Base-by-base conservation (phyloP, 257 asterid genomes). In the Voacanga thouarsii region DNA sequence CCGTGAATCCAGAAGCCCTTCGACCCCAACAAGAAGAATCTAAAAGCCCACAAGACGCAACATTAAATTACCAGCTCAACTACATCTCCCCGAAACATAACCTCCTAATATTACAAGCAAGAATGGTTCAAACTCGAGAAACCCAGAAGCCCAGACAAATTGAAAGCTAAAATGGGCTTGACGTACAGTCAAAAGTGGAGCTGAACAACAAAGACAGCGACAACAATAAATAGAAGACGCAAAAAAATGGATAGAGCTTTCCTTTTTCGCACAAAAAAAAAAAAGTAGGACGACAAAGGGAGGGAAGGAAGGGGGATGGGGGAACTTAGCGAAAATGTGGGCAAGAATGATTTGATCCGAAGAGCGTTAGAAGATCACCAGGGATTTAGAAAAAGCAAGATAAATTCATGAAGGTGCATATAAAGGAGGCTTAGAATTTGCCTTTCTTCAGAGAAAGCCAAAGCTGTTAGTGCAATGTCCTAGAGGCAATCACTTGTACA, bases 321-420 rank as follows among this genome's bases (percentile, higher is more conserved):
- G 10, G 50, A 63, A 72, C 79, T 72, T 60, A 80, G 51, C 44
- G 67, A 74, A 8, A 44, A 28, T 44, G 63, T 5, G 51, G 76
- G 45, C 7, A n/a, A 39, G 67, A 24, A 55, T 51, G 82, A 68
- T 56, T 76, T 72, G 81, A 85, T 79, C 81, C 66, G 71, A 72
- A 74, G 72, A 79, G 81, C 60, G 70, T 53, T 28, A 72, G 71
- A 65, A 81, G 80, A 79, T 78, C 82, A 82, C 85, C 89, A 79
- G 81, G 59, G 80, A 82, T 80, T 70, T 78, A 78, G 83, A 70
- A 63, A 49, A 23, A 66, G 50, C 61, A 59, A 67, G 14, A n/a
- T 12, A 70, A 7, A 0, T n/a, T n/a, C n/a, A n/a, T n/a, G n/a
- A n/a, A n/a, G n/a, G n/a, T n/a, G n/a, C n/a, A n/a, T n/a, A n/a